Base-by-base conservation (phyloP, 805 yeast species). In the Myxozyma vanderwaltii region DNA sequence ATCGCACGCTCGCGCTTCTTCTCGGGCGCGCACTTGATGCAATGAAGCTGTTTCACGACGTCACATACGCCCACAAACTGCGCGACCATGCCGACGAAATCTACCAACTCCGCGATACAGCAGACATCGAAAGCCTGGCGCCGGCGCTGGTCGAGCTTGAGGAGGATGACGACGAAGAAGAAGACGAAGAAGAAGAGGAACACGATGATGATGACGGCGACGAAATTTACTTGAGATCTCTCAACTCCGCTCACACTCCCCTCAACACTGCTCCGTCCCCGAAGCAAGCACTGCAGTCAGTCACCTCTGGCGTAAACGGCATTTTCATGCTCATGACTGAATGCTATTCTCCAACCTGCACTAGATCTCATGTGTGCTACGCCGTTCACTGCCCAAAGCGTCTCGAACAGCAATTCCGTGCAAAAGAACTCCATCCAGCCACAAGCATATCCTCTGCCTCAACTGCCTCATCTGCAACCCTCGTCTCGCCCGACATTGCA, bases 261-360 rank as follows among this genome's bases (percentile, higher is more conserved):
- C 48, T 44, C 7, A 45, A 49, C 23, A 39, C 56, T 8, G 62
- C 45, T 15, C 38, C 54, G 7, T 15, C 48, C 2, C 40, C 58
- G 7, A 49, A 52, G 44, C 52, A 52, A 41, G 55, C 60, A 2
- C 46, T 51, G 10, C 71, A 68, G 54, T 58, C 64, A 36, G 65
- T 68, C 24, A 51, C 68, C 15, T 68, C 61, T 10, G 63, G 56
- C n/a, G 57, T 51, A 41, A 89, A 89, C 72, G 99, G 99, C 67
- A 96, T 94, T 2, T 94, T 92, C 70, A 92, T 97, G 0, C 76
- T 92, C 44, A 77, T 94, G 63, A 89, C 97, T 0, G 96, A 91
- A 70, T 94, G 99, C 75, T 94, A 94, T 70, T 91, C 97, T 0
- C 96, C 99, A 35, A 94, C 99, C 0, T 94, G 99, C 75, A 86